A percentile compares a stretch with the other conserved stretches of the same genome.
These are phyloP conservation scores for Hordeum vulgare DNA, from an alignment of 176 grass and related monocot genomes.

Conservation along the genomic window MorexV3_pseudomolecules_assembly NC_058524.1:566573344-566573843, in stretches of 20 bases:
- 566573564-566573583: neutral
- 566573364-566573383: neutral
- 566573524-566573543: neutral
- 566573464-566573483: neutral
- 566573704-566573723: neutral
- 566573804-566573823: neutral
- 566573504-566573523: neutral
- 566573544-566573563: neutral
- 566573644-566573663: neutral
- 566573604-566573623: neutral
- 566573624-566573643: neutral
- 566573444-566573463: neutral
- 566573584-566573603: neutral
- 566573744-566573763: neutral
- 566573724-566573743: neutral
- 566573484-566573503: neutral
- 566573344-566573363: neutral
- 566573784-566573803: neutral
- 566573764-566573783: neutral
- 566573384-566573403: neutral
- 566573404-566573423: neutral
- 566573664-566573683: neutral
- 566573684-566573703: neutral
- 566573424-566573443: neutral
- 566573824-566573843: neutral